These are phyloP conservation scores for Coemansia guatemalensis DNA, from an alignment of 192 early-diverging fungal genomes.

Conservation along the genomic window DNA sequence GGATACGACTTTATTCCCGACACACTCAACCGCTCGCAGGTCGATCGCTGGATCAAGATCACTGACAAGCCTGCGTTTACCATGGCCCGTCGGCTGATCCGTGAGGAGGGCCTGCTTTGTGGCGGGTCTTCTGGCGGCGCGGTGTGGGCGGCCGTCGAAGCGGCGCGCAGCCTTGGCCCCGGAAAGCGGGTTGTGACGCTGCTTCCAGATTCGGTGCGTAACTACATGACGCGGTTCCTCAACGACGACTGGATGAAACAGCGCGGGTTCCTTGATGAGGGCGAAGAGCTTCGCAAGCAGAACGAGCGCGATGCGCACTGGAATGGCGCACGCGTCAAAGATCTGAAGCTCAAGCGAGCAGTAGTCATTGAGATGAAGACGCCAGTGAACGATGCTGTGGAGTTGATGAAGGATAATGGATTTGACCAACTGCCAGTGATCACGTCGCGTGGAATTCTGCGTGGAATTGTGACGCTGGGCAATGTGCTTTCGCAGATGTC, in stretches of 20 bases:
- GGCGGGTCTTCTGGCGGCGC: slow-evolving; percentile 96
- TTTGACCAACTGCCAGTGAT: slow-evolving; percentile 97
- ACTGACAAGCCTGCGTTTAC: slow-evolving; percentile 94
- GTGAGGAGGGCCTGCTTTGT: slow-evolving; percentile 94
- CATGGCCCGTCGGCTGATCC: slow-evolving; percentile 93
- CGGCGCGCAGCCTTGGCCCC: slow-evolving; percentile 78
- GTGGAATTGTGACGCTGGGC: slow-evolving; percentile 87
- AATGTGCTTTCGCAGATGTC: slow-evolving; percentile 82
- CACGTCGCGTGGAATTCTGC: slow-evolving; percentile 60
- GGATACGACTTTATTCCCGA: slow-evolving; percentile 99
- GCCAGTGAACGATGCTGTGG: slow-evolving; percentile 75
- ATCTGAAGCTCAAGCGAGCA: slow-evolving; percentile 80
- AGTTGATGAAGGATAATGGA: slow-evolving; percentile 82
- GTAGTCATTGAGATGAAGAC: slow-evolving; percentile 81
- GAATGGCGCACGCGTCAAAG: slow-evolving; percentile 76
- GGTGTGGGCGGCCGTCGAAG: slow-evolving; percentile 82
- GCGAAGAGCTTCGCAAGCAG: slow-evolving; percentile 56
- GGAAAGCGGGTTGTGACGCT: slow-evolving; percentile 93
- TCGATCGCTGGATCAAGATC: slow-evolving; percentile 98
- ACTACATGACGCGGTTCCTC: slow-evolving; percentile 99
- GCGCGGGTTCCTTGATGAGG: slow-evolving; percentile 84
- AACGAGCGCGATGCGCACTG: slow-evolving; percentile 72
- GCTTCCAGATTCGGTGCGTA: slow-evolving; percentile 96
- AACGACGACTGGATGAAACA: slow-evolving; percentile 96
- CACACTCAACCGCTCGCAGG: slow-evolving; percentile 75